Evolutionary conservation across 371 early-diverging fungal species (phyloP), one percentile per base, ranked within the genome.

Genomic region (Rhizopus microsporus): DNA sequence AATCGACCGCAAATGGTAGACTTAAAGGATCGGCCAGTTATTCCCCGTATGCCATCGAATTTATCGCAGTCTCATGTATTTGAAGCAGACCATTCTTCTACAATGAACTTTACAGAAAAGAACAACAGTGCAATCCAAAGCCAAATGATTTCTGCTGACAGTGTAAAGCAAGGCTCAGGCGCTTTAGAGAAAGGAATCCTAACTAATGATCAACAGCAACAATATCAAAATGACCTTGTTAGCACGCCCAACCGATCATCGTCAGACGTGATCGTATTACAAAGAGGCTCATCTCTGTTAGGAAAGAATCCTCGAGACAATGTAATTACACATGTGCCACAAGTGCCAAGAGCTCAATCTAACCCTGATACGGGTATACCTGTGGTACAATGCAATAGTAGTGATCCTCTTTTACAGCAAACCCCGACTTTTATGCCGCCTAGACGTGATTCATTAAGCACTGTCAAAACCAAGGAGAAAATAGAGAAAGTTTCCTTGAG

Each of bases 381-480:
- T 23, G 23, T 23, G 23, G 42, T 42, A 40, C 31, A 40, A 34
- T 13, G 54, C 31, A 8, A 33, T 23, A 54, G 54, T 23, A 34
- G 35, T 30, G 30, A 38, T n/a, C 34, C 10, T 23, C 23, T 23
- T 8, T 16, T 50, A 16, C 50, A 47, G 16, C 38, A 56, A 34
- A 13, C 23, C 37, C 45, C 35, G 33, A n/a, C 17, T 5, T 5
- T 45, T 29, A 31, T 13, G 13, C 59, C 59, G 13, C 59, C 54
- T 39, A 35, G 60, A 47, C 54, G 54, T 17, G 60, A 60, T 43
- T 60, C 60, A 2, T 30, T 60, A 17, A 47, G 43, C 48, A 60
- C 7, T 38, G 29, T 30, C 37, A 54, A 42, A 30, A 37, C 8
- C 13, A 38, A 33, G 43, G 34, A 4, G 44, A 44, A 7, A 49